Evolutionary conservation across 106 monocot species (phyloP), one percentile per base, ranked within the genome.

Genomic region (Xerophyta viscosa): DNA sequence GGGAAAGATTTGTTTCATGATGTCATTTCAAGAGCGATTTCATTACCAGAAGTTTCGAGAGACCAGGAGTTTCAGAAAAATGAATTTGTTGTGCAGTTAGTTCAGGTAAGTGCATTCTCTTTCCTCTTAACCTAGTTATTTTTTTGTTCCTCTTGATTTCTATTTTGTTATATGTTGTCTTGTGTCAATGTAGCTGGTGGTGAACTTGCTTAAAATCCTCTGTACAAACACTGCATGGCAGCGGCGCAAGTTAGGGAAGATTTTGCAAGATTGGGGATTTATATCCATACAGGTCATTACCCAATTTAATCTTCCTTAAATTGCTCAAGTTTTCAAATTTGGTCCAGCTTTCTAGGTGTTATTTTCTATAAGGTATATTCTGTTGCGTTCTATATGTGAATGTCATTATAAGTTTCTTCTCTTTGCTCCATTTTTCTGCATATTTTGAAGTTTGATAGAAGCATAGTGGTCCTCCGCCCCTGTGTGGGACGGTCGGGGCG

Each of bases 141-240:
- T 48, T 27, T 13, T 29, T 28, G 10, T 72, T 23, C n/a, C 4
- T 24, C 45, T 28, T 7, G 19, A 27, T 1, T 61, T 66, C 25
- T 52, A 14, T 47, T 33, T 9, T 6, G 7, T 11, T 5, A 33
- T 33, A 33, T 33, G 33, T 33, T 33, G 5, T 14, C 46, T 37
- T 52, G 28, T 69, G 26, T 48, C 37, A 29, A 2, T 76, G 62
- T 46, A 98, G 98, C 60, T 98, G 26, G 54, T 83, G 55, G 49
- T 86, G 58, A 82, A 86, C 61, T 72, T 98, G 71, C 67, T 98
- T 62, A 98, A 90, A 78, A 71, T 98, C 67, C 73, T 90, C 47
- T 98, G 90, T 66, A 72, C 98, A 71, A 98, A 98, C 57, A 54
- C 61, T 77, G 73, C 98, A 60, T 98, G 98, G 98, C 90, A 98